phyloP scores from a whole-genome alignment of 2,329 filamentous ascomycete species.

The Claviceps spartinae region DNA sequence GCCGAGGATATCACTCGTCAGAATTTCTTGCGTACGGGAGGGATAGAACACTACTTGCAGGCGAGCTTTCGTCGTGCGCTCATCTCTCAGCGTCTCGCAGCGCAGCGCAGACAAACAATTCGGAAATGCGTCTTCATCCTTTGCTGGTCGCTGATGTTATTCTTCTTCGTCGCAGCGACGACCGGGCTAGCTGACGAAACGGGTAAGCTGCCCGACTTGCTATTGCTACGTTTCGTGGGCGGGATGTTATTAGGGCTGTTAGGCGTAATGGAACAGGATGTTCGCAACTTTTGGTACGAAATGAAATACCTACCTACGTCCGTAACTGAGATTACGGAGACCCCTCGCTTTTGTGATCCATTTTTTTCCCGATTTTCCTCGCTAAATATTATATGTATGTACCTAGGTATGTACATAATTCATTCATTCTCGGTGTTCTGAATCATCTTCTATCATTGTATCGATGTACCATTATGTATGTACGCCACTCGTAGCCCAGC shows the following conservation, averaged over 20 bases:
- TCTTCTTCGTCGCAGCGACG: slow-evolving; percentile 31
- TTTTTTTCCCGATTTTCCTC: too few species aligned
- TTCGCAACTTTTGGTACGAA: too few species aligned
- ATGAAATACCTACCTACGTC: too few species aligned
- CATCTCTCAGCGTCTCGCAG: slow-evolving; percentile 49
- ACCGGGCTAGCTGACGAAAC: slow-evolving; percentile 46
- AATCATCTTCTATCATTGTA: too few species aligned
- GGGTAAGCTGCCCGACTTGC: slow-evolving; percentile 56
- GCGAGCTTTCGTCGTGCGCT: slow-evolving; percentile 66
- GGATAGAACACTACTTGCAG: slow-evolving; percentile 67
- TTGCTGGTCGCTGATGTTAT: slow-evolving; percentile 42
- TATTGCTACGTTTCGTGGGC: slow-evolving; percentile 34
- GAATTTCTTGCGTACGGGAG: slow-evolving; percentile 65
- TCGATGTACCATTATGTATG: too few species aligned
- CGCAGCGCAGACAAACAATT: slow-evolving; percentile 49
- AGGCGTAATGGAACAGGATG: too few species aligned
- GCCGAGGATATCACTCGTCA: slow-evolving; percentile 42
- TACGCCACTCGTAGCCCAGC: too few species aligned
- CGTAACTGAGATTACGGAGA: too few species aligned
- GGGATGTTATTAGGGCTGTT: slow-evolving; percentile 28
- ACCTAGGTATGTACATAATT: too few species aligned
- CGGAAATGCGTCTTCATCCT: slow-evolving; percentile 49
- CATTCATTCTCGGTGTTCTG: too few species aligned
- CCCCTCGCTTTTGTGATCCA: too few species aligned
- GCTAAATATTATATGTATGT: too few species aligned